Evolutionary conservation across 129 eudicot genomes (phyloP), one percentile per base, ranked within the genome.

Genomic region (Lactuca sativa): DNA sequence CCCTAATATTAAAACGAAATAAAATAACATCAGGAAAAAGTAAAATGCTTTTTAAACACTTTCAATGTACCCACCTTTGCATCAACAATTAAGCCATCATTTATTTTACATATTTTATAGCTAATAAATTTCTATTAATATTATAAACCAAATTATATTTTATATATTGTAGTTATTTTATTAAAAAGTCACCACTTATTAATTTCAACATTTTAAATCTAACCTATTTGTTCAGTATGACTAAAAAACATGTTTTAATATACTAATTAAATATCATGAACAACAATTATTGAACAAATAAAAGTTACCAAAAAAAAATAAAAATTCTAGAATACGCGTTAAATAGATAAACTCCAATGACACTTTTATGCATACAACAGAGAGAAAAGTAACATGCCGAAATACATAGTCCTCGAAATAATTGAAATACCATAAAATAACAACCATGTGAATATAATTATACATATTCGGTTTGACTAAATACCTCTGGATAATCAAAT

Each of bases 31-130:
- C 67, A 13, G 30, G 31, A 25, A 33, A 51, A 76, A 76, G 80
- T 76, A 76, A 76, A 76, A 68, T 61, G 75, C 30, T 61, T 32
- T 60, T 76, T 40, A 37, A 76, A 52, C 75, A 51, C 64, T 52
- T 51, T 52, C 18, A 75, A 13, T 15, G 40, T 76, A 34, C 63
- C 51, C 70, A 76, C 64, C 80, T 40, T 41, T 67, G 63, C 70
- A 61, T 62, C n/a, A 76, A 67, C 73, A 48, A 36, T 67, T 49
- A n/a, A 68, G 62, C 48, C 75, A 68, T 37, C 15, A 9, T 18
- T 48, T 75, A 37, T 64, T 31, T 59, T 48, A 16, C 51, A 69
- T 40, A 12, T 56, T 36, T 7, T 38, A 1, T 17, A 54, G 37
- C 30, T 9, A 16, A 36, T 14, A 6, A 12, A 33, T 4, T 33